Base-by-base conservation (phyloP, 495 filamentous ascomycete species). In the Zalerion maritima region DNA sequence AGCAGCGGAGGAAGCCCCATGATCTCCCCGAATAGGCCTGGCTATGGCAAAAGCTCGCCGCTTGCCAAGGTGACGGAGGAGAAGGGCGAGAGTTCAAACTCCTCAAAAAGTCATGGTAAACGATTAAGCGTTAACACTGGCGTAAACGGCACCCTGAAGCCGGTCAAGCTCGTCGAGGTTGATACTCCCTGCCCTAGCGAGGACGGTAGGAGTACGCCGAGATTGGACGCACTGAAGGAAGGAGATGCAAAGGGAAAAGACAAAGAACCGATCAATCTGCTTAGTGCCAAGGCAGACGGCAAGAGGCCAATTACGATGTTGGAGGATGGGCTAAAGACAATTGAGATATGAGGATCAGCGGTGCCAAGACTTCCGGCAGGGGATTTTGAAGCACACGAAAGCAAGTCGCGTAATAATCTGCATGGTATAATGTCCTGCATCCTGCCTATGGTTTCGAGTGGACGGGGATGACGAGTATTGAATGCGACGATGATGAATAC, bases 331-430 rank as follows among this genome's bases (percentile, higher is more conserved):
- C 69, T 71, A 65, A 71, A 69, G 49, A 65, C 61, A 22, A 69
- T 71, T 41, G 65, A 71, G 49, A 71, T 71, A 32, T 71, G 44
- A 47, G 24, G 43, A 50, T n/a, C n/a, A n/a, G n/a, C n/a, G n/a
- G n/a, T n/a, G n/a, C n/a, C n/a, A n/a, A n/a, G n/a, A n/a, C n/a
- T n/a, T n/a, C n/a, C n/a, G n/a, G n/a, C n/a, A n/a, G n/a, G n/a
- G n/a, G n/a, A n/a, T n/a, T n/a, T n/a, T n/a, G n/a, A n/a, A n/a
- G n/a, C n/a, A n/a, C n/a, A n/a, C n/a, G n/a, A n/a, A n/a, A n/a
- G n/a, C n/a, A n/a, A n/a, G n/a, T n/a, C n/a, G n/a, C n/a, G n/a
- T n/a, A n/a, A n/a, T n/a, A n/a, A n/a, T n/a, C n/a, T n/a, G n/a
- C n/a, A n/a, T n/a, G n/a, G n/a, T n/a, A n/a, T n/a, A n/a, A n/a